Percentiles rank a stretch among this genome's conserved stretches.
Conservation (phyloP, 805 yeast genomes). For the Cyberlindnera subsufficiens region DNA sequence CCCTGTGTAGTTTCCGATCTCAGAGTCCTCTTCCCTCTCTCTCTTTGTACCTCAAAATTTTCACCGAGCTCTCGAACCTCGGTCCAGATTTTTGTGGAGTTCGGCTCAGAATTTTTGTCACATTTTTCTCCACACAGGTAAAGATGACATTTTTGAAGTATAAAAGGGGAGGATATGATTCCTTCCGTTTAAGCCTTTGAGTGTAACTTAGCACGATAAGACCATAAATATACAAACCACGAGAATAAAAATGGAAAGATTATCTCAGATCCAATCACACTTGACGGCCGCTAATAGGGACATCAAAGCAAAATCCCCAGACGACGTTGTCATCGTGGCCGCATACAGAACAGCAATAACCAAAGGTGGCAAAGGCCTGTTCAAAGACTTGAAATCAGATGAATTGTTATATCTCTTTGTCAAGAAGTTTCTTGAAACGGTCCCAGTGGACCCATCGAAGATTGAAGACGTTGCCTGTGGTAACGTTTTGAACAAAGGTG, state of each 20-base stretch:
- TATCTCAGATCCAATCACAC: conserved; percentile 29
- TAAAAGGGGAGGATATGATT: not conserved
- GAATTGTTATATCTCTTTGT: conserved; percentile 67
- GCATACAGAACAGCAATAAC: conserved; percentile 91
- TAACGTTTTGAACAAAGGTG: conserved; percentile 86
- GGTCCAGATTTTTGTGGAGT: not conserved
- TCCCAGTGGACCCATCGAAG: conserved; percentile 44
- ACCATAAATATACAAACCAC: not conserved
- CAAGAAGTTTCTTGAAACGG: conserved; percentile 50
- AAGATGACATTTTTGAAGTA: not conserved
- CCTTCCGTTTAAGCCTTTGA: not conserved
- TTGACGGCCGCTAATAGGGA: conserved; percentile 13
- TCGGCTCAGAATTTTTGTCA: not conserved
- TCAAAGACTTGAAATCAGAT: conserved; percentile 79
- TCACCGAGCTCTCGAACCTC: not conserved
- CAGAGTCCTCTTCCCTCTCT: not conserved
- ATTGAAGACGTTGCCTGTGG: conserved; percentile 88
- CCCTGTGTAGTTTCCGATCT: too few species aligned
- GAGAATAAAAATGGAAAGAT: conserved; percentile 27
- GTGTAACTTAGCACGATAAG: not conserved
- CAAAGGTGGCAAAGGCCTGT: conserved; percentile 80
- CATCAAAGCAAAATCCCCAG: conserved; percentile 23
- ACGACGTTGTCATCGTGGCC: conserved; percentile 85
- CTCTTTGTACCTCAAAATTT: not conserved
- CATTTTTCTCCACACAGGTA: not conserved